Evolutionary conservation across 2,329 filamentous ascomycete species (phyloP).

Genomic region (Fusarium praegraminearum): DNA sequence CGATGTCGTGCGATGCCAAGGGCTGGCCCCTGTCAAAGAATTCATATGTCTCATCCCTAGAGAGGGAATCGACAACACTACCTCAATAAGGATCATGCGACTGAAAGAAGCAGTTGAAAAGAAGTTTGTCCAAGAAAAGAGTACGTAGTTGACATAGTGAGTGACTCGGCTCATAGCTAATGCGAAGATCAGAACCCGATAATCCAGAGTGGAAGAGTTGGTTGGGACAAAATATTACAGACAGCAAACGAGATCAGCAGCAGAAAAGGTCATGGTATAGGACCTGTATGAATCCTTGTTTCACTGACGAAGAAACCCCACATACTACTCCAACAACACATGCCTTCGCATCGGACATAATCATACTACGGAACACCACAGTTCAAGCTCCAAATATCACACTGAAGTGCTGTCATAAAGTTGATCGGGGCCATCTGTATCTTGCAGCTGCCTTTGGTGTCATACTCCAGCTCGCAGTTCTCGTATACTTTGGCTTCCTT

Average conservation of each 20-base stretch:
- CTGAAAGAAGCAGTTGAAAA: neutral
- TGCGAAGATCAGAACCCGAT: rapidly evolving
- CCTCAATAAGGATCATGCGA: rapidly evolving
- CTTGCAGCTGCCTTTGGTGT: neutral
- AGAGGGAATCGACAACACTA: rapidly evolving
- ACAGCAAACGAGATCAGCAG: rapidly evolving
- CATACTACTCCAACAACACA: too few relatives aligned
- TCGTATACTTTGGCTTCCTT: rapidly evolving
- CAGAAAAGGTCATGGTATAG: too few relatives aligned
- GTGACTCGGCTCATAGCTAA: rapidly evolving
- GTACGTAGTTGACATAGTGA: rapidly evolving
- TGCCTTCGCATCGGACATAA: too few relatives aligned
- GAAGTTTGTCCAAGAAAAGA: rapidly evolving
- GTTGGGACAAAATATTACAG: rapidly evolving
- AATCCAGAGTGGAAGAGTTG: rapidly evolving
- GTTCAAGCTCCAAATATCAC: neutral
- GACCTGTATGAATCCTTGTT: rapidly evolving
- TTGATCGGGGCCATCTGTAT: neutral
- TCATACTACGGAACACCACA: rapidly evolving
- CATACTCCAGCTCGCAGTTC: neutral
- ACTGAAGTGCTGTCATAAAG: neutral
- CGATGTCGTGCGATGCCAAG: neutral
- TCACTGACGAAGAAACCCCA: too few relatives aligned
- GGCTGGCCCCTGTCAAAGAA: rapidly evolving
- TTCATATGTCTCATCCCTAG: rapidly evolving